Conservation (phyloP, 495 filamentous ascomycete species). For the Hypoxylon fuscum region DNA sequence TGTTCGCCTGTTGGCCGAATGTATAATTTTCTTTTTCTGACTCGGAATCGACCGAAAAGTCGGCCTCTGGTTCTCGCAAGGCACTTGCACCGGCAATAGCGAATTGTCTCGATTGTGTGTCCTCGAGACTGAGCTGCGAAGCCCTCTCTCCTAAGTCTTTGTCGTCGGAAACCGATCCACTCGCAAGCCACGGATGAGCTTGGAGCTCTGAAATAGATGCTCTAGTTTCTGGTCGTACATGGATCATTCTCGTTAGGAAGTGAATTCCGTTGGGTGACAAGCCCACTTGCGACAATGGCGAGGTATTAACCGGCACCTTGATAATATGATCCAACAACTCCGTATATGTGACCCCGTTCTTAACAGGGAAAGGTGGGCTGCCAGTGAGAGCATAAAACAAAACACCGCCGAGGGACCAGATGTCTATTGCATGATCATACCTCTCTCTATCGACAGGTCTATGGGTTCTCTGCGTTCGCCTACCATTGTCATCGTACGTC, state of each 20-base stretch:
- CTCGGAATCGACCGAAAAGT: slow-evolving; percentile 44
- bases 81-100: slow-evolving; percentile 3
- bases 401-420: slow-evolving; percentile 94
- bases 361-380: slow-evolving; percentile 79
- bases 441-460: slow-evolving; percentile 56
- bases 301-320: slow-evolving; percentile 70
- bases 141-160: slow-evolving; percentile 63
- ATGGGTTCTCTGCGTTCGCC: slow-evolving; percentile 52
- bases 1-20: slow-evolving; percentile 52
- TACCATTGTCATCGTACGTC: slow-evolving; percentile 60
- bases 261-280: slow-evolving; percentile 73
- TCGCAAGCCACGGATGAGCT: slow-evolving; percentile 71
- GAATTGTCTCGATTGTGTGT: slow-evolving; percentile 36
- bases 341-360: slow-evolving; percentile 58
- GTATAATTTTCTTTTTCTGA: slow-evolving; percentile 55
- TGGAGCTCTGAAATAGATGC: slow-evolving; percentile 71
- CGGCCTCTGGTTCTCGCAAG: slow-evolving; percentile 28
- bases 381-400: slow-evolving; percentile 81
- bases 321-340: slow-evolving; percentile 86
- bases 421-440: slow-evolving; percentile 90
- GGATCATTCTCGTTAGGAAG: slow-evolving; percentile 79
- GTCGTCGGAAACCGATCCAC: slow-evolving; percentile 56
- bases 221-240: slow-evolving; percentile 72
- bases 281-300: slow-evolving; percentile 60
- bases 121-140: slow-evolving; percentile 74